phyloP scores from a whole-genome alignment of 495 filamentous ascomycete genomes.

The Recurvomyces mirabilis region DNA sequence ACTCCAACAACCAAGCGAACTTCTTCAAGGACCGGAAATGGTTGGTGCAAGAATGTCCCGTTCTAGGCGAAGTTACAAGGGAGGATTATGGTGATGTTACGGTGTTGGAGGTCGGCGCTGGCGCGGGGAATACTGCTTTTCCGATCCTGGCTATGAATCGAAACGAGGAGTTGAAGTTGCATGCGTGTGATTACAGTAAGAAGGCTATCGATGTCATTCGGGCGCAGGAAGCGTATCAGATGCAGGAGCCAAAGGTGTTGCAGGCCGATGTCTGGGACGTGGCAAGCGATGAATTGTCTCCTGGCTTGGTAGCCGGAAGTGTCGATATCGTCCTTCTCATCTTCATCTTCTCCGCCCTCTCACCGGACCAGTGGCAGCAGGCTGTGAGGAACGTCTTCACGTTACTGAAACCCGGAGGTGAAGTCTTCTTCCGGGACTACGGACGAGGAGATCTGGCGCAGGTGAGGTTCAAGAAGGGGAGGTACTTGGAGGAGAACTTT shows the following conservation, averaged over 20 bases:
- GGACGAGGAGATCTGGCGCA: slow-evolving; percentile 90
- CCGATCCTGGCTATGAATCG: slow-evolving; percentile 71
- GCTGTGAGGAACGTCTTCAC: slow-evolving; percentile 72
- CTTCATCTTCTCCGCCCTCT: slow-evolving; percentile 90
- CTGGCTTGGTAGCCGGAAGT: slow-evolving; percentile 57
- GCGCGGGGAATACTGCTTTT: slow-evolving; percentile 92
- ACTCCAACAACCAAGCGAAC: slow-evolving; percentile 85
- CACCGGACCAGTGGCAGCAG: slow-evolving; percentile 69
- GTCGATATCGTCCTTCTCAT: slow-evolving; percentile 89
- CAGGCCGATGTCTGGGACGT: slow-evolving; percentile 90
- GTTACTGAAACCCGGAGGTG: slow-evolving; percentile 77
- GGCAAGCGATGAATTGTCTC: slow-evolving; percentile 50
- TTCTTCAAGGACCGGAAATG: slow-evolving; percentile 99
- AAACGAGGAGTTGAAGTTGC: slow-evolving; percentile 65
- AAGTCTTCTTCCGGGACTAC: slow-evolving; percentile 90
- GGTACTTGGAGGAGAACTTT: slow-evolving; percentile 91
- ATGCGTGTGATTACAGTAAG: slow-evolving; percentile 89
- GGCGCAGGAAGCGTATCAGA: slow-evolving; percentile 52
- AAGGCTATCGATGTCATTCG: slow-evolving; percentile 85
- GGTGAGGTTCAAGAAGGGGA: slow-evolving; percentile 87
- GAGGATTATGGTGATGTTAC: slow-evolving; percentile 48
- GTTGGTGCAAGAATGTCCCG: slow-evolving; percentile 87
- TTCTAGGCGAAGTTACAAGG: slow-evolving; percentile 58
- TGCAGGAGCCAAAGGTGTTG: slow-evolving; percentile 44
- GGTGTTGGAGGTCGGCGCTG: slow-evolving; percentile 84